Evolutionary conservation across 2,329 filamentous ascomycete genomes (phyloP).

Genomic region (Tolypocladium cylindrosporum): DNA sequence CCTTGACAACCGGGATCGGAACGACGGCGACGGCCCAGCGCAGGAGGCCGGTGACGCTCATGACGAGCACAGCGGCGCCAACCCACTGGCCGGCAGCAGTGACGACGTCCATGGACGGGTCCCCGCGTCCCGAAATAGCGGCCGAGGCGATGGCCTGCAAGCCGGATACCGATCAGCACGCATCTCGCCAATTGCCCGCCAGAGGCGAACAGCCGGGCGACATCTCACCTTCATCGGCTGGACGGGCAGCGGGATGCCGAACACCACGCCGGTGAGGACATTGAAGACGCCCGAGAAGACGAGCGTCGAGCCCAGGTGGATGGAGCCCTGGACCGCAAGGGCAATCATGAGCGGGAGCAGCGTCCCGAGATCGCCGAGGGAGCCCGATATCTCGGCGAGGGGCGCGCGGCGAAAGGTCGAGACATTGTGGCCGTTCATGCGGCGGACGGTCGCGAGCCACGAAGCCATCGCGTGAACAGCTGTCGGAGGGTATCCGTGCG

Average conservation of each 20-base stretch:
- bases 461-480: slow-evolving; percentile 7
- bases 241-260: slow-evolving; percentile 83
- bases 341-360: slow-evolving; percentile 83
- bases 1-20: slow-evolving; percentile 82
- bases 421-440: slow-evolving; percentile 36
- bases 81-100: slow-evolving; percentile 73
- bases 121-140: slow-evolving; percentile 62
- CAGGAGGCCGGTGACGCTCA: slow-evolving; percentile 73
- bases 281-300: slow-evolving; percentile 86
- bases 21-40: slow-evolving; percentile 63
- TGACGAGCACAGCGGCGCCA: slow-evolving; percentile 58
- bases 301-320: slow-evolving; percentile 74
- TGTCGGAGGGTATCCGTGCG: not conserved
- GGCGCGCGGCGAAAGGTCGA: slow-evolving; percentile 35
- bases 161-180: not conserved
- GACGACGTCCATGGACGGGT: slow-evolving; percentile 43
- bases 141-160: slow-evolving; percentile 73
- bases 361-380: slow-evolving; percentile 80
- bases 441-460: slow-evolving; percentile 18
- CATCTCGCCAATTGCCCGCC: not conserved
- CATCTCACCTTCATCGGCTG: slow-evolving; percentile 64
- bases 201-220: not conserved
- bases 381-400: slow-evolving; percentile 72
- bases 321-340: slow-evolving; percentile 65
- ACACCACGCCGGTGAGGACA: slow-evolving; percentile 67